Conservation (phyloP, 306 rosid species). For the Acacia melanoxylon region DNA sequence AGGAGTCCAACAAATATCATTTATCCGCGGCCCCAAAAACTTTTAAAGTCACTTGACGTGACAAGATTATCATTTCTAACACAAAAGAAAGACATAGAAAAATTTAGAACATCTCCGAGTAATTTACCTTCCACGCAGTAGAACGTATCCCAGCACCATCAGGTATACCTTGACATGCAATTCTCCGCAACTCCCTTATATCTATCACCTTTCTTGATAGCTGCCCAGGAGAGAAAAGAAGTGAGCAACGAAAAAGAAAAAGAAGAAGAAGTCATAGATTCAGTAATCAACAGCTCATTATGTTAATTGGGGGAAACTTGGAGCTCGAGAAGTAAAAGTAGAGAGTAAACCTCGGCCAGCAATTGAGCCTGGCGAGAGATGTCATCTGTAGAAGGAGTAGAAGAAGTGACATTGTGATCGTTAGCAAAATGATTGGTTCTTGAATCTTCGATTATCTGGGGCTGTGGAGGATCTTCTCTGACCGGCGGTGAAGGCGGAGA, state of each 20-base stretch:
- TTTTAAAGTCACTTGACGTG: not conserved
- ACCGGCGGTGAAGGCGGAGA: conserved; percentile 51
- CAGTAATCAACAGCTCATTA: not conserved
- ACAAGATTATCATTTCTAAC: not conserved
- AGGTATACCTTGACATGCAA: conserved; percentile 87
- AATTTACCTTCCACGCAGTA: conserved; percentile 83
- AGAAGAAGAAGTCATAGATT: not conserved
- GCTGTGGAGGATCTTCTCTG: conserved; percentile 44
- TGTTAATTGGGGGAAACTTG: not conserved
- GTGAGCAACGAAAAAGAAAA: not conserved
- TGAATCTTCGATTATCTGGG: conserved; percentile 45
- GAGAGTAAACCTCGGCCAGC: conserved; percentile 59
- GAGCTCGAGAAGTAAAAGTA: not conserved
- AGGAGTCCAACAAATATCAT: not conserved
- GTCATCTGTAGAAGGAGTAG: conserved; percentile 54
- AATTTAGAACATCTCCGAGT: not conserved
- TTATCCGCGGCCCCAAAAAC: not conserved
- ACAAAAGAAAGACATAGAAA: not conserved
- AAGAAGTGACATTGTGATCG: conserved; percentile 36
- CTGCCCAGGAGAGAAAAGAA: conserved; percentile 30
- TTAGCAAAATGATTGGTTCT: conserved; percentile 11
- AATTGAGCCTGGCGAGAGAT: conserved; percentile 86
- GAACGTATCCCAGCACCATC: conserved; percentile 93
- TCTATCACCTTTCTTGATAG: conserved; percentile 77
- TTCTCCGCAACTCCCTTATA: conserved; percentile 62